Percentiles rank a stretch among this genome's conserved stretches.
These are phyloP conservation scores for Petunia hybrid DNA, from an alignment of 305 asterid species.

Conservation along the genomic window DNA sequence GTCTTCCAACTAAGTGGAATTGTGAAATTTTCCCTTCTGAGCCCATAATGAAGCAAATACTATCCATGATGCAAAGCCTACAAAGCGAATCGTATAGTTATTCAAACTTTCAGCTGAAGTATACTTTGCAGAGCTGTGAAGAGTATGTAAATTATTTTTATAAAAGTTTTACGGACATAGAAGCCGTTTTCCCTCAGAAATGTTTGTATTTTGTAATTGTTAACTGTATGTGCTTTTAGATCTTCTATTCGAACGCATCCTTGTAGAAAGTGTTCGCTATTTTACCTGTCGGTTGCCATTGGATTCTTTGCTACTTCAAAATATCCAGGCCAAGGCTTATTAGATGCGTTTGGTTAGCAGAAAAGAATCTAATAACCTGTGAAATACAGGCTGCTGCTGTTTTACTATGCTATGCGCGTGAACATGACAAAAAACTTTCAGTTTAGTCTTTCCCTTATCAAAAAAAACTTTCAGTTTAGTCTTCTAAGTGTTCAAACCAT, in stretches of 20 bases:
- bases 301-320: too few species aligned
- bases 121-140: not conserved
- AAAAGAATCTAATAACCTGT: not conserved
- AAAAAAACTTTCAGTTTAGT: not conserved
- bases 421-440: not conserved
- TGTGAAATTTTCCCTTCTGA: slow-evolving; percentile 1
- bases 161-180: not conserved
- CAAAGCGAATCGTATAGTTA: not conserved
- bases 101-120: not conserved
- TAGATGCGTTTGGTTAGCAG: not conserved
- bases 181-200: too few species aligned
- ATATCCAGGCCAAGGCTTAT: not conserved
- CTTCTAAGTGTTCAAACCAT: not conserved
- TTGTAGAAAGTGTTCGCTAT: too few species aligned
- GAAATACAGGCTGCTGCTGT: not conserved
- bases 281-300: too few species aligned
- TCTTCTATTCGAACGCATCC: too few species aligned
- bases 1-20: not conserved
- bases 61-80: not conserved
- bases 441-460: too few species aligned
- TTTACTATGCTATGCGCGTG: not conserved
- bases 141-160: not conserved
- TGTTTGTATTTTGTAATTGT: too few species aligned
- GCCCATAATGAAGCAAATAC: not conserved
- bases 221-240: too few species aligned